Percentiles rank a stretch among this genome's conserved stretches.
Conservation (phyloP, 441 rosid species). For the Aquilaria agallochum region DNA sequence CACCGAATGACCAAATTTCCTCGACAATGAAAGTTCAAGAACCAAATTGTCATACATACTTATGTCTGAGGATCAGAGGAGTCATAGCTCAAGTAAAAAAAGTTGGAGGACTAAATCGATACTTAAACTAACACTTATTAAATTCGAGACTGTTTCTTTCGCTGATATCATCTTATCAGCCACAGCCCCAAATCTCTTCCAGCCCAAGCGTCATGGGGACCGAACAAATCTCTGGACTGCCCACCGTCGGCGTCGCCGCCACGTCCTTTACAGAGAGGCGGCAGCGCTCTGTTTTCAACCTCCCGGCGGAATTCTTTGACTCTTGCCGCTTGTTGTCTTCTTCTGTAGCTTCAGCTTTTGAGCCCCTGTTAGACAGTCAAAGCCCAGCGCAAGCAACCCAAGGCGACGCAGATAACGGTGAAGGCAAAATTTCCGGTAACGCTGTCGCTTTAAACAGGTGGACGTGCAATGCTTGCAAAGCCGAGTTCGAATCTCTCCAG, state of each 20-base stretch:
- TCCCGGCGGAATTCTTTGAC: constrained; percentile 56
- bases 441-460: constrained; percentile 46
- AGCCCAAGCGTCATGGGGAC: constrained; percentile 27
- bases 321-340: constrained; percentile 54
- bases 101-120: background rate
- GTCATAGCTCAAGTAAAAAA: constrained; percentile 5
- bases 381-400: constrained; percentile 18
- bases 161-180: background rate
- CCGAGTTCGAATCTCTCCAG: constrained; percentile 75
- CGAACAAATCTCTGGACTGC: constrained; percentile 8
- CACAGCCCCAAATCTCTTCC: background rate
- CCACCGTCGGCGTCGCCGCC: constrained; percentile 14
- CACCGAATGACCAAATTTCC: too few relatives aligned
- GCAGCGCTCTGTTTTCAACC: constrained; percentile 62
- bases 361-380: constrained; percentile 16
- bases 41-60: too few relatives aligned
- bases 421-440: constrained; percentile 25
- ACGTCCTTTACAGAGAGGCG: constrained; percentile 29
- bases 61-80: background rate
- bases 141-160: background rate
- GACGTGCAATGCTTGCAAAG: constrained; percentile 89
- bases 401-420: constrained; percentile 22
- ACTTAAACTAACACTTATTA: too few relatives aligned
- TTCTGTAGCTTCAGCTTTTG: constrained; percentile 30
- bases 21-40: too few relatives aligned